Evolutionary conservation across 495 filamentous ascomycete species (phyloP).

Genomic region (Hypoxylon cercidicola): DNA sequence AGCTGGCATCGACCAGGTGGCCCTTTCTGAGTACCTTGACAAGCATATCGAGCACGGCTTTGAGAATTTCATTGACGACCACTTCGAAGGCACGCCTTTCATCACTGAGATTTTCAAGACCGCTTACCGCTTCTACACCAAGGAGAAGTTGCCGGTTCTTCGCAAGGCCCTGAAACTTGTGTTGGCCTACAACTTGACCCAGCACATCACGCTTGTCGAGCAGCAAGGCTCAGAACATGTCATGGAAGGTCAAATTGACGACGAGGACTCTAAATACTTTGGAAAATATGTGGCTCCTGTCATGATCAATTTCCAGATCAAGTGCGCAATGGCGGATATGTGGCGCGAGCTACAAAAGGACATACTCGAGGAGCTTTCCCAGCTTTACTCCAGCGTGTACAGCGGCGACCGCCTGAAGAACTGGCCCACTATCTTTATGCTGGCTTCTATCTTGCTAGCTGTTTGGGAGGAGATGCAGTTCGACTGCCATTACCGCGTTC

Average conservation of each 20-base stretch:
- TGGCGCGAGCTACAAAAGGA: constrained; percentile 97
- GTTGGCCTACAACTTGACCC: constrained; percentile 90
- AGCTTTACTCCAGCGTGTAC: constrained; percentile 91
- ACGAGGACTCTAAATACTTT: constrained; percentile 78
- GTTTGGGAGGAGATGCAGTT: constrained; percentile 99
- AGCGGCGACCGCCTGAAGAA: constrained; percentile 93
- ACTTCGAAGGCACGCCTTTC: constrained; percentile 93
- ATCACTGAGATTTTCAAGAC: constrained; percentile 94
- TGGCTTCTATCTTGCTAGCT: constrained; percentile 86
- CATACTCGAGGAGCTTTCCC: constrained; percentile 88
- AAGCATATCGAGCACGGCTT: constrained; percentile 89
- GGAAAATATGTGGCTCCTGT: constrained; percentile 91
- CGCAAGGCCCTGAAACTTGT: constrained; percentile 92
- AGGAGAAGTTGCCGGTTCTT: constrained; percentile 83
- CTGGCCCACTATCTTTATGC: constrained; percentile 97
- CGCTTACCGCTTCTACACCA: constrained; percentile 86
- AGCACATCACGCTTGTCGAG: constrained; percentile 91
- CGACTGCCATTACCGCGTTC: constrained; percentile 91
- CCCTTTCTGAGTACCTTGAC: constrained; percentile 88
- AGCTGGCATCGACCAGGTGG: constrained; percentile 79
- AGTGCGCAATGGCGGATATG: constrained; percentile 92
- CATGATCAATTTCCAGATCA: constrained; percentile 99
- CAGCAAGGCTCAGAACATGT: constrained; percentile 82
- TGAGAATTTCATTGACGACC: constrained; percentile 90
- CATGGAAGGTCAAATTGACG: constrained; percentile 81